phyloP scores from a whole-genome alignment of 2,329 filamentous ascomycete species.

The Chalara sp. region DNA sequence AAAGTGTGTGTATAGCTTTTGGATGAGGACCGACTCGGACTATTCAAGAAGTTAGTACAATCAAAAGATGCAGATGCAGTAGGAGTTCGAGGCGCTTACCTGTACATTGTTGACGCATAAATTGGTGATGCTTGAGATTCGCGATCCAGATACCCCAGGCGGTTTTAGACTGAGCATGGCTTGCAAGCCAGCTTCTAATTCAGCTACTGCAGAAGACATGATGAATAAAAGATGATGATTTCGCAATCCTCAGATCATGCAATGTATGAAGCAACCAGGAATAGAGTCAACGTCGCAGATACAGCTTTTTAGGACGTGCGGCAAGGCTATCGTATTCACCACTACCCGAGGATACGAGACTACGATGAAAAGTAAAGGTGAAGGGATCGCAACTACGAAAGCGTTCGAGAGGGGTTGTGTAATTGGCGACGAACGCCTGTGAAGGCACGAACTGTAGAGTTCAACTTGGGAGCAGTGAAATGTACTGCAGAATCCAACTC shows the following conservation, averaged over 20 bases:
- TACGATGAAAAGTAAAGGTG: background rate
- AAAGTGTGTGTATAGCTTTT: constrained; percentile 96
- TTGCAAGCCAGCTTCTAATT: constrained; percentile 84
- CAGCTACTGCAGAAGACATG: constrained; percentile 81
- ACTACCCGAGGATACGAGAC: background rate
- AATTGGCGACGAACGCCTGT: no score
- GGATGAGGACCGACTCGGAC: constrained; percentile 91
- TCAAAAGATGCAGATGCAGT: background rate
- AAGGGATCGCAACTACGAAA: background rate
- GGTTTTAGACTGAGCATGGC: constrained; percentile 88
- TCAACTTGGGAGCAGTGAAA: no score
- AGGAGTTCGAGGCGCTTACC: constrained; percentile 48
- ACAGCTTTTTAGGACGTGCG: background rate
- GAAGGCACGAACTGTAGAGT: no score
- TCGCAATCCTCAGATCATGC: no score
- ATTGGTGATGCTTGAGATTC: constrained; percentile 79
- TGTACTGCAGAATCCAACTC: no score
- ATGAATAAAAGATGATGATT: constrained; percentile 18
- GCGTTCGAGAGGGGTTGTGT: no score
- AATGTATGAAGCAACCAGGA: no score
- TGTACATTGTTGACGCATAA: constrained; percentile 86
- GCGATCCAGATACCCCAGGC: constrained; percentile 87
- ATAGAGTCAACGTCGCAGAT: no score
- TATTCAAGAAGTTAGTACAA: constrained; percentile 32
- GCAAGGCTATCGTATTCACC: background rate